Percentiles rank a stretch among this genome's conserved stretches.
phyloP scores from a whole-genome alignment of 2,329 filamentous ascomycete genomes.

The Claviceps maximensis region DNA sequence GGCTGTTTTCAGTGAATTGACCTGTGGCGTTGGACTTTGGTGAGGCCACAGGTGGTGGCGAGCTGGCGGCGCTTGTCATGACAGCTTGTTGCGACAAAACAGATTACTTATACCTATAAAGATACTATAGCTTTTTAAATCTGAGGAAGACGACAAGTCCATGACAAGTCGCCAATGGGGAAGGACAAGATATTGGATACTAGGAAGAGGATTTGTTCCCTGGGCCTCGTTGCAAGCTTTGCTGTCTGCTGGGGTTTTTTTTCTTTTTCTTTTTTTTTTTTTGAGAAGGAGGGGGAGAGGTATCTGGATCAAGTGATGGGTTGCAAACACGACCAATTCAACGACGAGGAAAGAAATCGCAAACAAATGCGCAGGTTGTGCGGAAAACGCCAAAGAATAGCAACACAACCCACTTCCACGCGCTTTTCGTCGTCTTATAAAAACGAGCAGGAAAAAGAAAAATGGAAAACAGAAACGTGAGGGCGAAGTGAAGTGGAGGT shows the following conservation, averaged over 20 bases:
- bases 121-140: too few relatives aligned
- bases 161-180: conserved; percentile 10
- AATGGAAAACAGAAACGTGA: neutral
- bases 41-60: conserved; percentile 18
- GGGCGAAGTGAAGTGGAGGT: neutral
- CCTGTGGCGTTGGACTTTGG: conserved; percentile 7
- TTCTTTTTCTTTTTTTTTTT: too few relatives aligned
- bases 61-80: conserved; percentile 24
- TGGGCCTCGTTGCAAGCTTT: neutral
- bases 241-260: too few relatives aligned
- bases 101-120: too few relatives aligned
- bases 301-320: too few relatives aligned
- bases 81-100: conserved; percentile 16
- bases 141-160: conserved; percentile 18
- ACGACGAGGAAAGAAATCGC: neutral
- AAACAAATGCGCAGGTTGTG: neutral
- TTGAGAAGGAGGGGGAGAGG: too few relatives aligned
- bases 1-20: conserved; percentile 14
- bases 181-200: neutral
- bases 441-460: neutral
- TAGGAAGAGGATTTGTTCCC: too few relatives aligned
- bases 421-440: neutral
- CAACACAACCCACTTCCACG: neutral
- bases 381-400: neutral
- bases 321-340: neutral